Conservation (phyloP, 805 yeast species). For the Starmera pachycereana region DNA sequence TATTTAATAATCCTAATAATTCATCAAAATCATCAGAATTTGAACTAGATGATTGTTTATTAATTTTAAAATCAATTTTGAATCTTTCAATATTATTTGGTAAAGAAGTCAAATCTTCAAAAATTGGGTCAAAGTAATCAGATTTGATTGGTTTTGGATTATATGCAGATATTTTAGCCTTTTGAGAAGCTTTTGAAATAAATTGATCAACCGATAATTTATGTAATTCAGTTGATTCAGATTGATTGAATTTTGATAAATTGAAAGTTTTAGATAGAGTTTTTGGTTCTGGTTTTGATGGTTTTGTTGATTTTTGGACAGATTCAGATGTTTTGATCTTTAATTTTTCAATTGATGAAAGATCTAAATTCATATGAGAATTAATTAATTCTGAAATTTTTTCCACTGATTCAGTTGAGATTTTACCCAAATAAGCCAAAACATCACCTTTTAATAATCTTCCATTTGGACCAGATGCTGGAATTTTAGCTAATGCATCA, state of each 20-base stretch:
- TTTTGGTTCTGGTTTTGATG: constrained; percentile 24
- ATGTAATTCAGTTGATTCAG: constrained; percentile 17
- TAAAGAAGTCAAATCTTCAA: constrained; percentile 48
- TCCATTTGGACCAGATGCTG: constrained; percentile 86
- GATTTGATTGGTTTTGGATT: constrained; percentile 26
- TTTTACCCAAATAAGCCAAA: constrained; percentile 68
- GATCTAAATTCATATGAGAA: constrained; percentile 53
- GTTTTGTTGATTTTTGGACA: constrained; percentile 11
- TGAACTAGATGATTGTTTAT: constrained; percentile 12
- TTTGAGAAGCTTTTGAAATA: constrained; percentile 33
- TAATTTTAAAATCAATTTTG: constrained; percentile 22
- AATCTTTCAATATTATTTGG: constrained; percentile 34
- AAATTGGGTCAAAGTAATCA: constrained; percentile 45
- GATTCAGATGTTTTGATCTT: constrained; percentile 10
- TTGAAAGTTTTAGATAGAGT: constrained; percentile 22
- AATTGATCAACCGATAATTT: constrained; percentile 21
- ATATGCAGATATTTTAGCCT: constrained; percentile 36
- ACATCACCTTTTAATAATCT: constrained; percentile 87
- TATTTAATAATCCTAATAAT: constrained; percentile 18
- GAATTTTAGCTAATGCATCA: constrained; percentile 62
- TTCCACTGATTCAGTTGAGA: constrained; percentile 43
- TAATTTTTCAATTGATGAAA: constrained; percentile 47
- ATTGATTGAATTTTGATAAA: constrained; percentile 19
- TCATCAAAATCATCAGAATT: constrained; percentile 16
- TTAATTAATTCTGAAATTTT: constrained; percentile 47